Conservation (phyloP, 306 rosid species). For the Ammopiptanthus mongolicus region DNA sequence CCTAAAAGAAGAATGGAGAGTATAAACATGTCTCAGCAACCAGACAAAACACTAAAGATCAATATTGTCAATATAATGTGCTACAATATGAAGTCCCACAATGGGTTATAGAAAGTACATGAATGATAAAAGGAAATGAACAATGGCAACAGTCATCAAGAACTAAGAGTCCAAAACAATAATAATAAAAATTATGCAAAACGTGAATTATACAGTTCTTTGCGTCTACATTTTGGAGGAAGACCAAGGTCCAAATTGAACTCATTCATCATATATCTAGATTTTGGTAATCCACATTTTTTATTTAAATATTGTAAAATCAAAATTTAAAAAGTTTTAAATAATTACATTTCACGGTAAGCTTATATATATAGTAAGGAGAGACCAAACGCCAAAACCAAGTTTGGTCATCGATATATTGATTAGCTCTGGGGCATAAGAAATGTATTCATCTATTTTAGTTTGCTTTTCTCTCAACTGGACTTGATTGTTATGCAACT, state of each 20-base stretch:
- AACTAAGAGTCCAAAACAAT: neutral
- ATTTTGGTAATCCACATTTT: neutral
- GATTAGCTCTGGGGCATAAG: neutral
- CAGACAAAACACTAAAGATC: neutral
- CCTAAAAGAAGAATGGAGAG: constrained; percentile 38
- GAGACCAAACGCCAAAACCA: neutral
- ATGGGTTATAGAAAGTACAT: neutral
- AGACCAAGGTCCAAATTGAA: neutral
- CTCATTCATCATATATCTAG: constrained; percentile 8
- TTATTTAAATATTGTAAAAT: neutral
- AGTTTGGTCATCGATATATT: neutral
- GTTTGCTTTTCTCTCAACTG: neutral
- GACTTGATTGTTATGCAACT: neutral
- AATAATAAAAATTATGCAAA: neutral
- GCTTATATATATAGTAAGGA: neutral
- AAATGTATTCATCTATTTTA: neutral
- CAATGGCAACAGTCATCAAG: neutral
- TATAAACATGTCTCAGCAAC: neutral
- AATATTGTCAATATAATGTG: neutral
- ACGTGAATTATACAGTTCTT: neutral
- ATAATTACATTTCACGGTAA: neutral
- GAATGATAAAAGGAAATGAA: constrained; percentile 10
- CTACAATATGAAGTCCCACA: neutral
- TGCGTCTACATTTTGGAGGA: neutral
- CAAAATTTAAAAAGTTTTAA: neutral